phyloP scores from a whole-genome alignment of 768 basidiomycete species.

The Hemileccinum impolitum region DNA sequence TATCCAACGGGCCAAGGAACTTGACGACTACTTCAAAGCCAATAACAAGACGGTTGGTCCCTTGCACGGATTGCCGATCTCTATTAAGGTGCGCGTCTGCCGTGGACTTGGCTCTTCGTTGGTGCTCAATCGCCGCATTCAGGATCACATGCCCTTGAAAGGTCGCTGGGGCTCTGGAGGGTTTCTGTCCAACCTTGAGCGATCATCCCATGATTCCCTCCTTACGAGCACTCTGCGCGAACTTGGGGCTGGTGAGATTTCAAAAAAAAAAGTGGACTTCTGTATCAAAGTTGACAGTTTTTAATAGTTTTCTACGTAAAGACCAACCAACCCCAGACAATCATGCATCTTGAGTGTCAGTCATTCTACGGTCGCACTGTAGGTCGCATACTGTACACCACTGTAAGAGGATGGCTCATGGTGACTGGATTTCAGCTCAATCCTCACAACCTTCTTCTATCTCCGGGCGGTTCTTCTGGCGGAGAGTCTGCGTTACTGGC shows the following conservation, averaged over 20 bases:
- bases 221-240: conserved; percentile 37
- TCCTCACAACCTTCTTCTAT: conserved; percentile 42
- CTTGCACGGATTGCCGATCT: conserved; percentile 40
- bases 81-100: conserved; percentile 33
- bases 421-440: conserved; percentile 33
- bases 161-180: conserved; percentile 38
- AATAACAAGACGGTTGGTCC: conserved; percentile 42
- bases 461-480: conserved; percentile 51
- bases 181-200: conserved; percentile 27
- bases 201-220: conserved; percentile 23
- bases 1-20: conserved; percentile 36
- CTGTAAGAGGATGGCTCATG: too few species aligned
- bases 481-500: conserved; percentile 50
- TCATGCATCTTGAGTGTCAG: conserved; percentile 38
- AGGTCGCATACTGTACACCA: neutral
- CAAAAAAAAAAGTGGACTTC: neutral
- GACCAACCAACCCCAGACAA: conserved; percentile 41
- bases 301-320: conserved; percentile 40
- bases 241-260: conserved; percentile 39
- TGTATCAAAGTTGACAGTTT: conserved; percentile 5
- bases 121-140: neutral
- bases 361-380: conserved; percentile 35
- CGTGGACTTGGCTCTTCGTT: neutral
- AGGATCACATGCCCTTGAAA: conserved; percentile 42
- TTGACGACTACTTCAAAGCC: conserved; percentile 37